A percentile compares a stretch with the other conserved stretches of the same genome.
These are phyloP conservation scores for Pseudonectria buxi DNA, from an alignment of 2,329 filamentous ascomycete genomes.

Conservation along the genomic window DNA sequence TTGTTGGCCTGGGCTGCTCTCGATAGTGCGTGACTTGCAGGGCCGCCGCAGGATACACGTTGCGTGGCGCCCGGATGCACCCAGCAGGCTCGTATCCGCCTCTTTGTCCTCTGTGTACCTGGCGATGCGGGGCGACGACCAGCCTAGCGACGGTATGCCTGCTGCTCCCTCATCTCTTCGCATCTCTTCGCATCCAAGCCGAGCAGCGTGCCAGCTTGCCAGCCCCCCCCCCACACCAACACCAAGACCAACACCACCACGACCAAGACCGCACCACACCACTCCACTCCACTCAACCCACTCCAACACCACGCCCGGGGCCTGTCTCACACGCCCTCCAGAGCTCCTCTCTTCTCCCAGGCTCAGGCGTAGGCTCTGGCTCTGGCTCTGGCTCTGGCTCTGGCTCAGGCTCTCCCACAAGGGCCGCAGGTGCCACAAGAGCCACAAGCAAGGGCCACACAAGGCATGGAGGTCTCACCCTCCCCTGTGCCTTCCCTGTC, in stretches of 20 bases:
- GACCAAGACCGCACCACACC: too few species aligned
- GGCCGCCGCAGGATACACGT: slow-evolving; percentile 5
- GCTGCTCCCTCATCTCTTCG: slow-evolving; percentile 1
- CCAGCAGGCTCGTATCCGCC: slow-evolving; percentile 7
- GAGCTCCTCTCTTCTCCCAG: slow-evolving; percentile 8
- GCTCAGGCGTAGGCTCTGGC: slow-evolving; percentile 3
- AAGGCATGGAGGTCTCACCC: slow-evolving; percentile 9
- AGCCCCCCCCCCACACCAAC: slow-evolving; percentile 5
- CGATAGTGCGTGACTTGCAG: slow-evolving; percentile 11
- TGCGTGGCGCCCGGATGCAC: slow-evolving; percentile 1
- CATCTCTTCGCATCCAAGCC: too few species aligned
- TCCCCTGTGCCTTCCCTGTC: slow-evolving; percentile 19
- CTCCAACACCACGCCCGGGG: slow-evolving; percentile 8
- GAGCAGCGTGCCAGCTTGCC: too few species aligned
- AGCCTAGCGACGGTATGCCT: slow-evolving; percentile 2
- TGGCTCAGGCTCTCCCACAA: slow-evolving; percentile 8
- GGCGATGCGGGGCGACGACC: slow-evolving; percentile 6
- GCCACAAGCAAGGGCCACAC: too few species aligned
- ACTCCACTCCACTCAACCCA: slow-evolving; percentile 8
- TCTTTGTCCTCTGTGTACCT: slow-evolving; percentile 10
- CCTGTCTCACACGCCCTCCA: slow-evolving; percentile 9
- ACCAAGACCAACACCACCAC: too few species aligned
- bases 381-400: slow-evolving; percentile 4
- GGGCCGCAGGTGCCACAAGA: too few species aligned
- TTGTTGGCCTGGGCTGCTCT: slow-evolving; percentile 1